Conservation (phyloP, 2,329 filamentous ascomycete genomes). For the Scytalidium sp. region DNA sequence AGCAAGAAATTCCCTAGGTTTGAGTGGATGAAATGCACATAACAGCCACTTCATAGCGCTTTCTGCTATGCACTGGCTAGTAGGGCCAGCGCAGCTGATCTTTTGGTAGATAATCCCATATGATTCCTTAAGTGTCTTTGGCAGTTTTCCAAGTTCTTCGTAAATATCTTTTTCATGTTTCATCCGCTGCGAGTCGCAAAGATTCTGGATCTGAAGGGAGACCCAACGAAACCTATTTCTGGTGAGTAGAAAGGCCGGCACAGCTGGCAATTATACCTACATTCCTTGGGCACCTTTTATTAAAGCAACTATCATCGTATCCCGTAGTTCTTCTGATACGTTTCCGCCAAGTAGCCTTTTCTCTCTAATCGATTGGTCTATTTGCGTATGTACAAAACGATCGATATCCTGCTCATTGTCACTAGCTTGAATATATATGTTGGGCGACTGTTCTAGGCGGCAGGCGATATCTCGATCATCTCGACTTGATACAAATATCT, state of each 20-base stretch:
- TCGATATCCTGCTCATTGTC: conserved; percentile 5
- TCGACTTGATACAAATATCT: conserved; percentile 9
- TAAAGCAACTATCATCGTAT: neutral
- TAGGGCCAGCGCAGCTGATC: no score
- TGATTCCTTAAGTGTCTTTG: neutral
- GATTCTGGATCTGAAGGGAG: conserved; percentile 9
- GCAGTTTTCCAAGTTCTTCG: conserved; percentile 3
- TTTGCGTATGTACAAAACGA: neutral
- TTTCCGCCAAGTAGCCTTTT: neutral
- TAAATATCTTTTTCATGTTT: conserved; percentile 1
- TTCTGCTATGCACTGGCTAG: no score
- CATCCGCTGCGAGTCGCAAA: conserved; percentile 8
- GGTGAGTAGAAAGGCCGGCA: no score
- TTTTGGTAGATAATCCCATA: conserved; percentile 1
- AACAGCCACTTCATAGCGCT: conserved; percentile 1
- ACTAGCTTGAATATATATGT: conserved; percentile 1
- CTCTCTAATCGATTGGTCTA: neutral
- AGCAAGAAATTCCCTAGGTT: conserved; percentile 6
- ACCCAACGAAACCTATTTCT: conserved; percentile 8
- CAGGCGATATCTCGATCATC: conserved; percentile 9
- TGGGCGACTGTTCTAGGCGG: conserved; percentile 6
- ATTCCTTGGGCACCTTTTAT: conserved; percentile 1
- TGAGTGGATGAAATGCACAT: conserved; percentile 6
- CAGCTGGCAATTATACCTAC: no score
- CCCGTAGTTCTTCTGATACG: neutral